Evolutionary conservation across 1,284 basidiomycete species (phyloP).

Genomic region (Pseudozyma sp.): DNA sequence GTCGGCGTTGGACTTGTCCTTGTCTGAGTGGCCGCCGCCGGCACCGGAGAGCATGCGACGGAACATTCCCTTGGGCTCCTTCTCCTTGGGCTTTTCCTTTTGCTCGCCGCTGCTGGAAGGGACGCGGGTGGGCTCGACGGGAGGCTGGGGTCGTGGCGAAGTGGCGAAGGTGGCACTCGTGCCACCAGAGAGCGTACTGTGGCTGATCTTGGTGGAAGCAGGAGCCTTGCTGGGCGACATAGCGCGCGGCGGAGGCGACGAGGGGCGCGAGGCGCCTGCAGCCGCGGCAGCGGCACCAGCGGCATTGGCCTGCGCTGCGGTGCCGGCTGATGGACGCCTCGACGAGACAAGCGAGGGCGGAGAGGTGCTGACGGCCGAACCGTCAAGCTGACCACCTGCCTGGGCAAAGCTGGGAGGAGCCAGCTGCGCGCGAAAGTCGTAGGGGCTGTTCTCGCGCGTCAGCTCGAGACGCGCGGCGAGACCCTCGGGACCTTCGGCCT

Average conservation of each 20-base stretch:
- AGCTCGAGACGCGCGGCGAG: slow-evolving; percentile 46
- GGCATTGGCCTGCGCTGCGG: slow-evolving; percentile 7
- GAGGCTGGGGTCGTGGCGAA: slow-evolving; percentile 16
- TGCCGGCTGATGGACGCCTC: slow-evolving; percentile 30
- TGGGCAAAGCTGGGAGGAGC: slow-evolving; percentile 25
- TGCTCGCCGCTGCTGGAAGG: slow-evolving; percentile 18
- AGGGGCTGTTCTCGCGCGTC: slow-evolving; percentile 57
- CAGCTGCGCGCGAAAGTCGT: slow-evolving; percentile 42
- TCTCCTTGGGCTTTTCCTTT: slow-evolving; percentile 54
- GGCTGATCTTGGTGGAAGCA: slow-evolving; percentile 50
- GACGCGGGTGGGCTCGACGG: slow-evolving; percentile 17
- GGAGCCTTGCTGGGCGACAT: slow-evolving; percentile 56
- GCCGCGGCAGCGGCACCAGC: slow-evolving; percentile 10
- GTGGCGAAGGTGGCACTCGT: slow-evolving; percentile 18
- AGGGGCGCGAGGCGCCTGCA: slow-evolving; percentile 28
- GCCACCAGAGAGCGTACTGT: slow-evolving; percentile 29
- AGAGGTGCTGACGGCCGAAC: slow-evolving; percentile 25
- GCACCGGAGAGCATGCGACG: slow-evolving; percentile 63
- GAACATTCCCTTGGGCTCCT: slow-evolving; percentile 62
- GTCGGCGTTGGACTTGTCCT: slow-evolving; percentile 26
- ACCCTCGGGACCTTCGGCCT: slow-evolving; percentile 24
- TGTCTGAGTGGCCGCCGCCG: slow-evolving; percentile 24
- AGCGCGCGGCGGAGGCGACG: slow-evolving; percentile 54
- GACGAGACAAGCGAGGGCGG: slow-evolving; percentile 32
- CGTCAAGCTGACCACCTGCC: slow-evolving; percentile 21